Percentiles rank a stretch among this genome's conserved stretches.
Conservation (phyloP, 2,329 filamentous ascomycete species). For the Penicillium sp. region DNA sequence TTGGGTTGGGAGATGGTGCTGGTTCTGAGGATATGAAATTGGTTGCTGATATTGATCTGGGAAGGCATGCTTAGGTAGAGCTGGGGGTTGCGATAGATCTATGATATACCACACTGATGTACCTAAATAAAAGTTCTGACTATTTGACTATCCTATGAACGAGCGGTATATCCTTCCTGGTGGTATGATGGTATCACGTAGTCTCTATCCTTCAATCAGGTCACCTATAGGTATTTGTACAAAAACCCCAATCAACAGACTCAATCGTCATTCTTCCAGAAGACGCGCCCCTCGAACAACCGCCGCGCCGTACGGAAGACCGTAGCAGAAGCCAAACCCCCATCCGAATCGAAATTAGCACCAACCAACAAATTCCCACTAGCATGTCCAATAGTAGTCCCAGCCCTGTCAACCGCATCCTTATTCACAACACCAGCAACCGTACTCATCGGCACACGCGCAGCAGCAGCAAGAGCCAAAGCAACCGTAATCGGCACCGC, state of each 20-base stretch:
- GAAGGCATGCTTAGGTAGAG: slow-evolving; percentile 32
- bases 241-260: background rate
- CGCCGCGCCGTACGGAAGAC: slow-evolving; percentile 50
- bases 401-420: slow-evolving; percentile 29
- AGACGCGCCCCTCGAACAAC: slow-evolving; percentile 48
- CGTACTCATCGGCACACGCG: slow-evolving; percentile 43
- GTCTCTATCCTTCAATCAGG: too few species aligned
- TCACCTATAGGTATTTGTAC: too few species aligned
- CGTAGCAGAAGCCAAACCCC: slow-evolving; percentile 38
- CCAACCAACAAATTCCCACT: slow-evolving; percentile 47
- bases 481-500: slow-evolving; percentile 56
- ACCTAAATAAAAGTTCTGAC: slow-evolving; percentile 9
- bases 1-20: slow-evolving; percentile 42
- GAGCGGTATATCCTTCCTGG: too few species aligned
- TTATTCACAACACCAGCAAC: slow-evolving; percentile 33
- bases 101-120: slow-evolving; percentile 6
- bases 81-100: slow-evolving; percentile 1
- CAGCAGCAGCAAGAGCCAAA: slow-evolving; percentile 49
- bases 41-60: slow-evolving; percentile 43
- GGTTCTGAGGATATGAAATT: slow-evolving; percentile 34
- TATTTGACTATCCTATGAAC: background rate
- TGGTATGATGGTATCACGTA: too few species aligned
- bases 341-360: slow-evolving; percentile 38
- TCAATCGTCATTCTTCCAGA: slow-evolving; percentile 32
- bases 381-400: slow-evolving; percentile 46